Percentiles rank a stretch among this genome's conserved stretches.
phyloP scores from a whole-genome alignment of 176 grass and related monocot genomes.

The Hyparrhenia diplandra region DNA sequence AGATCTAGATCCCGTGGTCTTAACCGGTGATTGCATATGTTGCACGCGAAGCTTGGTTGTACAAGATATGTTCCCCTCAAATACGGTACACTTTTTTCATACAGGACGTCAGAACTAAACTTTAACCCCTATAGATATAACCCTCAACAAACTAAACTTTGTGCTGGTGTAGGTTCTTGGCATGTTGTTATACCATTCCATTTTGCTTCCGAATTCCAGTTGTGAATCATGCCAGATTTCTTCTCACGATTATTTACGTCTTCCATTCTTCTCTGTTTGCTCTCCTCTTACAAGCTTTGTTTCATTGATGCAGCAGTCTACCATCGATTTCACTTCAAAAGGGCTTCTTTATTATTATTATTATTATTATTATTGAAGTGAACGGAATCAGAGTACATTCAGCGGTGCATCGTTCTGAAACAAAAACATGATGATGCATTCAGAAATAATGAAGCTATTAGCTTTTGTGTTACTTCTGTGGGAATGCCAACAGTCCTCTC shows the following conservation, averaged over 20 bases:
- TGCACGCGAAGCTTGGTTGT: no score
- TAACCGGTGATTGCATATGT: no score
- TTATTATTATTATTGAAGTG: neutral
- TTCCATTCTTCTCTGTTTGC: no score
- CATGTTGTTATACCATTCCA: neutral
- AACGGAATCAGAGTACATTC: constrained; percentile 4
- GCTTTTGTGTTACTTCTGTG: constrained; percentile 38
- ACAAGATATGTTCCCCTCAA: no score
- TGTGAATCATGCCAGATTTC: neutral
- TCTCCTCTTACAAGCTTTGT: neutral
- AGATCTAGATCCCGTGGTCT: no score
- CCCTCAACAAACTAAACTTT: no score
- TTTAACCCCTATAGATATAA: no score
- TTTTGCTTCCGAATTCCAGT: neutral
- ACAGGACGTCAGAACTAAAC: no score
- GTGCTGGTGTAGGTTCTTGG: no score
- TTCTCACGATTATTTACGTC: no score
- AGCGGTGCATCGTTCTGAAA: constrained; percentile 24
- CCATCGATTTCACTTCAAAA: neutral
- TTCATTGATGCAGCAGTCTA: neutral
- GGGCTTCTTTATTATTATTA: no score
- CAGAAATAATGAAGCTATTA: constrained; percentile 40
- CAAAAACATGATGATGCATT: neutral
- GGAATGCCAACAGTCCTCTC: constrained; percentile 28
- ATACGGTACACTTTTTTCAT: no score